Conservation (phyloP, 306 rosid genomes). For the Gastrolobium bilobum region DNA sequence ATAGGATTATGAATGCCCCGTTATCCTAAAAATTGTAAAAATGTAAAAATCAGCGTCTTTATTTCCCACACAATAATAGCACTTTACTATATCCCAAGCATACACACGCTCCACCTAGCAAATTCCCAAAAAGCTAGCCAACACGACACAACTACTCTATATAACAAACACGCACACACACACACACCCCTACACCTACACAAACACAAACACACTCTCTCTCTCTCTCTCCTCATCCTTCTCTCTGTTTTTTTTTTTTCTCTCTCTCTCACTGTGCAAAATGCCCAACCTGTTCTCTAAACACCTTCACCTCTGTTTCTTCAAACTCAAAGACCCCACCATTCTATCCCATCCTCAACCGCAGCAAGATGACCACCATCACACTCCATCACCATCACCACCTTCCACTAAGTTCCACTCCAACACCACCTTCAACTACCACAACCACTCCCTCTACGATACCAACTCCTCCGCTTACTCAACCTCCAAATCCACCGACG, state of each 20-base stretch:
- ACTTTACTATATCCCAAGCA: slow-evolving; percentile 39
- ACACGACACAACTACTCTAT: background rate
- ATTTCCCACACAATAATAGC: background rate
- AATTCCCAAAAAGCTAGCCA: background rate
- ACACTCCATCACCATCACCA: slow-evolving; percentile 16
- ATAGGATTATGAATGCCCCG: background rate
- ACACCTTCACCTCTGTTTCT: slow-evolving; percentile 73
- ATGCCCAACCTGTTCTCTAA: slow-evolving; percentile 68
- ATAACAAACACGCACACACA: background rate
- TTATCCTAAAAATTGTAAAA: background rate
- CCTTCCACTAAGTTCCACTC: slow-evolving; percentile 42
- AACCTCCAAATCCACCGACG: slow-evolving; percentile 51
- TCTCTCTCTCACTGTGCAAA: slow-evolving; percentile 17
- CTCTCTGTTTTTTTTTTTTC: background rate
- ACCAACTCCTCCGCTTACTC: slow-evolving; percentile 24
- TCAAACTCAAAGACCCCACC: slow-evolving; percentile 70
- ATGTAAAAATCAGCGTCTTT: background rate
- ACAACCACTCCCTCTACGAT: slow-evolving; percentile 23
- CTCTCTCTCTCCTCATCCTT: background rate
- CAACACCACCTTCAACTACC: slow-evolving; percentile 35
- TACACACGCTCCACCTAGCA: background rate
- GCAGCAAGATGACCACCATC: background rate
- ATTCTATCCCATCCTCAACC: slow-evolving; percentile 52
- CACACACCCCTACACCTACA: background rate
- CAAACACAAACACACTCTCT: background rate